Evolutionary conservation across 495 filamentous ascomycete species (phyloP).

Genomic region (Hypoxylon crocopeplum): DNA sequence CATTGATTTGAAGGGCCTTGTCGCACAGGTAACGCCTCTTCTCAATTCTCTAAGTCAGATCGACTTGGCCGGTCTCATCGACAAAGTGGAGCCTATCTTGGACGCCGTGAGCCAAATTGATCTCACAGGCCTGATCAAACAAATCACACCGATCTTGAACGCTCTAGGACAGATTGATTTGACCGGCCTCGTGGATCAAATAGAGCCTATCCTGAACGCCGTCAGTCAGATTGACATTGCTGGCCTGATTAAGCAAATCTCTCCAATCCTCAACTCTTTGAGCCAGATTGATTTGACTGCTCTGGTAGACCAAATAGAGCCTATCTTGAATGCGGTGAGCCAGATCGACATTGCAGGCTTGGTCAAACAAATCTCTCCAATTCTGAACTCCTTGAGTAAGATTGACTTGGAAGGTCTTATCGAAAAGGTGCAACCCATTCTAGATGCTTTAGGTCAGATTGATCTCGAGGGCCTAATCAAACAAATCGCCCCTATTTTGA

Average conservation of each 20-base stretch:
- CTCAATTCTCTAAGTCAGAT: constrained; percentile 44
- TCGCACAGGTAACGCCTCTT: constrained; percentile 45
- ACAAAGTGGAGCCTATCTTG: constrained; percentile 47
- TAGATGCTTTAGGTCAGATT: constrained; percentile 45
- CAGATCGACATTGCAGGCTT: constrained; percentile 43
- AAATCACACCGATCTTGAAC: constrained; percentile 48
- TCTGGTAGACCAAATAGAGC: constrained; percentile 42
- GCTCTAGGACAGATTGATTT: constrained; percentile 46
- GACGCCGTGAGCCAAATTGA: constrained; percentile 47
- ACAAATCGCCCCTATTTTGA: constrained; percentile 47
- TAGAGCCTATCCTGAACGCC: constrained; percentile 49
- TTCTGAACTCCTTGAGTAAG: constrained; percentile 39
- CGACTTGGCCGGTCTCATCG: constrained; percentile 39
- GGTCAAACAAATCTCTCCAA: constrained; percentile 45
- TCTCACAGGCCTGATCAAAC: constrained; percentile 47
- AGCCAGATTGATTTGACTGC: constrained; percentile 45
- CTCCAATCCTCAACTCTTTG: constrained; percentile 40
- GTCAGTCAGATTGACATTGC: constrained; percentile 54
- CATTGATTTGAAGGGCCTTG: constrained; percentile 45
- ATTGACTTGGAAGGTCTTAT: constrained; percentile 44
- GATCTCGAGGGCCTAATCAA: constrained; percentile 45
- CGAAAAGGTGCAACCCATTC: constrained; percentile 40
- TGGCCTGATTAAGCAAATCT: constrained; percentile 31
- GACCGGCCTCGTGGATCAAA: constrained; percentile 52
- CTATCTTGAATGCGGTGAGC: constrained; percentile 41